Conservation (phyloP, 2,329 filamentous ascomycete species). For the Alternaria atra region DNA sequence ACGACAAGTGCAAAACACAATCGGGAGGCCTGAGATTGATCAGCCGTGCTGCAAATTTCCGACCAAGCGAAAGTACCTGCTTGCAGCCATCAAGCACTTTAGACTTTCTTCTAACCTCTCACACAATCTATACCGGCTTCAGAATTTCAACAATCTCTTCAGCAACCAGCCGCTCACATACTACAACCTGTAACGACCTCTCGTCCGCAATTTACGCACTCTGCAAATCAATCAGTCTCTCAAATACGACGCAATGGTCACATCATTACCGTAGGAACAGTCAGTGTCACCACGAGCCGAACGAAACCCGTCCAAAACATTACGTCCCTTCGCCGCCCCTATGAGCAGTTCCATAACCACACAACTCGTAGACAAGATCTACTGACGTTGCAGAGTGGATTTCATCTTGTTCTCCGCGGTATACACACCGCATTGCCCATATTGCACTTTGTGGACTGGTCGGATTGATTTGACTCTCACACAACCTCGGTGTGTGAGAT, state of each 20-base stretch:
- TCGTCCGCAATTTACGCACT: neutral
- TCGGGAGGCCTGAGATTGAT: neutral
- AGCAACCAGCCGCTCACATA: neutral
- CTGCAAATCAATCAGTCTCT: neutral
- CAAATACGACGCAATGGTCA: neutral
- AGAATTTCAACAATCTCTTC: neutral
- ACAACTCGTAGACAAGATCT: neutral
- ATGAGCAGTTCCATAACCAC: neutral
- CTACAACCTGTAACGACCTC: neutral
- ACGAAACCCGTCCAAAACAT: neutral
- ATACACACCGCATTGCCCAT: too few species aligned
- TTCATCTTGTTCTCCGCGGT: neutral
- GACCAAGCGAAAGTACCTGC: neutral
- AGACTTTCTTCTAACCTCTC: neutral
- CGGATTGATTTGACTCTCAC: neutral
- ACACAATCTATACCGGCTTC: neutral
- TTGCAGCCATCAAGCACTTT: neutral
- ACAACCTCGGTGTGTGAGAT: neutral
- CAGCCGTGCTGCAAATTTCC: slow-evolving; percentile 4
- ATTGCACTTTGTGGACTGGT: neutral
- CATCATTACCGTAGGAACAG: neutral
- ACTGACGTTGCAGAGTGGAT: neutral
- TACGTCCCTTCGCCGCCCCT: neutral
- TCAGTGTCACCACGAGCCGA: neutral
- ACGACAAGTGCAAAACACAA: neutral